phyloP scores from a whole-genome alignment of 2,329 filamentous ascomycete genomes.

The Orbilia ellipsospora region DNA sequence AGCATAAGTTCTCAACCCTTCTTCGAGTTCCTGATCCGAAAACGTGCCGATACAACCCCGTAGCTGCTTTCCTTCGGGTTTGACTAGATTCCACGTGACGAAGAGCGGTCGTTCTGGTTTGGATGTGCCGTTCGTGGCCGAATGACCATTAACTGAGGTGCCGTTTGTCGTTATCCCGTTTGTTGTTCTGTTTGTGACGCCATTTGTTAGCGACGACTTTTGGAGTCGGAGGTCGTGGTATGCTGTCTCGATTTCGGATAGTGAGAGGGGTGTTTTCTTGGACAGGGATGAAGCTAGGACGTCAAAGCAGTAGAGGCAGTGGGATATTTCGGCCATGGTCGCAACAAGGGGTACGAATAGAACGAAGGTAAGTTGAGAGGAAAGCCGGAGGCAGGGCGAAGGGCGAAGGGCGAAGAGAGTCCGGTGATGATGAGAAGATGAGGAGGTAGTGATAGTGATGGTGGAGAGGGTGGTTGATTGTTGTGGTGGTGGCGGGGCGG shows the following conservation, averaged over 20 bases:
- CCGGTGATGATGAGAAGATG: not conserved
- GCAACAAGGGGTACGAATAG: constrained; percentile 4
- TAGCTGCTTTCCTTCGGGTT: constrained; percentile 65
- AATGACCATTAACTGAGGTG: constrained; percentile 30
- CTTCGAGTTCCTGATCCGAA: constrained; percentile 76
- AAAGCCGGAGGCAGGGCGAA: constrained; percentile 7
- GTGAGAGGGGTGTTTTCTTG: constrained; percentile 71
- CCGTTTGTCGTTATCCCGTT: constrained; percentile 41
- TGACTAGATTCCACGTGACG: constrained; percentile 88
- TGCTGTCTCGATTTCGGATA: constrained; percentile 73
- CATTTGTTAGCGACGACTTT: constrained; percentile 25
- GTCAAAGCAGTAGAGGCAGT: constrained; percentile 96
- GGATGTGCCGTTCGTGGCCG: constrained; percentile 57
- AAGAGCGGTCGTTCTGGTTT: constrained; percentile 78
- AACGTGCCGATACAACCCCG: constrained; percentile 98
- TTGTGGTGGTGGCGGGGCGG: not conserved
- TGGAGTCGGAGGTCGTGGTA: constrained; percentile 69
- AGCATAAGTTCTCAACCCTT: constrained; percentile 81
- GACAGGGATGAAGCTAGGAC: constrained; percentile 80
- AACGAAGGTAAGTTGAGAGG: not conserved
- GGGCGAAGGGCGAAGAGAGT: not conserved
- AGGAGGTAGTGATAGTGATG: constrained; percentile 4
- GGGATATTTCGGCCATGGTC: constrained; percentile 82
- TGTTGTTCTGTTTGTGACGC: constrained; percentile 60
- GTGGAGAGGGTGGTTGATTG: constrained; percentile 17